Evolutionary conservation across 768 basidiomycete species (phyloP).

Genomic region (Dendrothele bispora): DNA sequence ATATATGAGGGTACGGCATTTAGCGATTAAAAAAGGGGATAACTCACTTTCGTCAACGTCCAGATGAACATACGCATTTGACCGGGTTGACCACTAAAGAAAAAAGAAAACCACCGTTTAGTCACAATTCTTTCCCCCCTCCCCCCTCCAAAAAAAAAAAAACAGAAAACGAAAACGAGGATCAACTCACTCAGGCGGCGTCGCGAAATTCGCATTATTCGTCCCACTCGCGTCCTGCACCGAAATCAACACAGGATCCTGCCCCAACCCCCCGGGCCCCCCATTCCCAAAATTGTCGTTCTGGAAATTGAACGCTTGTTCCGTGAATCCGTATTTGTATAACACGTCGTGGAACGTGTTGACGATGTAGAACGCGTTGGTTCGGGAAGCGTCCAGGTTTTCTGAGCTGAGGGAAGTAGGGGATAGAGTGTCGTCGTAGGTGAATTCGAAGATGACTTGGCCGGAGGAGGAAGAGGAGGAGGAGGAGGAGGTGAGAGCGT

Average conservation of each 20-base stretch:
- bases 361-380: slow-evolving; percentile 58
- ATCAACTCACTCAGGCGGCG: slow-evolving; percentile 44
- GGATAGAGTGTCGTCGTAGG: slow-evolving; percentile 18
- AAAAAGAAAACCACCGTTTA: no score
- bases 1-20: no score
- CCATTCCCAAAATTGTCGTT: slow-evolving; percentile 52
- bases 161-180: no score
- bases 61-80: slow-evolving; percentile 29
- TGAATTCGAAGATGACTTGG: no score
- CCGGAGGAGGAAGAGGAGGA: no score
- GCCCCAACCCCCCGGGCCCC: slow-evolving; percentile 54
- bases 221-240: slow-evolving; percentile 47
- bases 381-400: slow-evolving; percentile 55
- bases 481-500: no score
- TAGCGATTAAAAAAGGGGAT: no score
- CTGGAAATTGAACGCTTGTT: slow-evolving; percentile 61
- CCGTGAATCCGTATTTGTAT: slow-evolving; percentile 57
- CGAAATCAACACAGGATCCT: slow-evolving; percentile 40
- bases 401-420: slow-evolving; percentile 29
- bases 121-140: neutral
- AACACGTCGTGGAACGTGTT: slow-evolving; percentile 60
- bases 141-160: neutral
- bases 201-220: slow-evolving; percentile 46
- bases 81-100: slow-evolving; percentile 32
- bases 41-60: slow-evolving; percentile 19